Evolutionary conservation across 345 rosid genomes (phyloP).

Genomic region (Hibiscus trionum): DNA sequence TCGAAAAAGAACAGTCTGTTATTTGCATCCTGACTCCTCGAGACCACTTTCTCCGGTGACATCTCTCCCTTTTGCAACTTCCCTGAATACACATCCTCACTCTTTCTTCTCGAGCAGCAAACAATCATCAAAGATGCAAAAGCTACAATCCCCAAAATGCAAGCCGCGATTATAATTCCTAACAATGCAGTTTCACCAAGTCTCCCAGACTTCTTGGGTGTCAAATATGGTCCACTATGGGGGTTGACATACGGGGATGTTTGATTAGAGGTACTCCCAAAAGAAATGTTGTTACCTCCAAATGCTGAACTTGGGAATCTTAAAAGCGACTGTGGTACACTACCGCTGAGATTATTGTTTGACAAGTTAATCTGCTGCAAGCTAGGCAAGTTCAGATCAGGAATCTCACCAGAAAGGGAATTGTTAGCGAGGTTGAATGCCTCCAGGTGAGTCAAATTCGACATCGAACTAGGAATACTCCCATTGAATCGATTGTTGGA

Average conservation of each 20-base stretch:
- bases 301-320: conserved; percentile 55
- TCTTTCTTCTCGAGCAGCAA: conserved; percentile 47
- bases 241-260: conserved; percentile 29
- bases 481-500: conserved; percentile 72
- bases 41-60: conserved; percentile 78
- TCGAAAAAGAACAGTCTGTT: conserved; percentile 83
- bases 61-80: conserved; percentile 59
- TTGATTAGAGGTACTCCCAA: conserved; percentile 19
- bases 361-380: conserved; percentile 54
- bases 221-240: conserved; percentile 10
- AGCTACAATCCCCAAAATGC: conserved; percentile 36
- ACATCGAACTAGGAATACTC: conserved; percentile 49
- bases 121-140: conserved; percentile 42
- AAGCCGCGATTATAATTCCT: conserved; percentile 37
- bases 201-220: conserved; percentile 26
- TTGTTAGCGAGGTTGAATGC: conserved; percentile 76
- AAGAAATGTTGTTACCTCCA: conserved; percentile 54
- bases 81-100: conserved; percentile 32
- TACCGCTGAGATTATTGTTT: conserved; percentile 54
- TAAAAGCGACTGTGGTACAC: conserved; percentile 49
- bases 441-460: conserved; percentile 52
- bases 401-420: conserved; percentile 69
- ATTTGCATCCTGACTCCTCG: conserved; percentile 71
- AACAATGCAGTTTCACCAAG: conserved; percentile 48
- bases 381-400: conserved; percentile 46